Base-by-base conservation (phyloP, 176 grass and related monocot species). In the Poa annua region DNA sequence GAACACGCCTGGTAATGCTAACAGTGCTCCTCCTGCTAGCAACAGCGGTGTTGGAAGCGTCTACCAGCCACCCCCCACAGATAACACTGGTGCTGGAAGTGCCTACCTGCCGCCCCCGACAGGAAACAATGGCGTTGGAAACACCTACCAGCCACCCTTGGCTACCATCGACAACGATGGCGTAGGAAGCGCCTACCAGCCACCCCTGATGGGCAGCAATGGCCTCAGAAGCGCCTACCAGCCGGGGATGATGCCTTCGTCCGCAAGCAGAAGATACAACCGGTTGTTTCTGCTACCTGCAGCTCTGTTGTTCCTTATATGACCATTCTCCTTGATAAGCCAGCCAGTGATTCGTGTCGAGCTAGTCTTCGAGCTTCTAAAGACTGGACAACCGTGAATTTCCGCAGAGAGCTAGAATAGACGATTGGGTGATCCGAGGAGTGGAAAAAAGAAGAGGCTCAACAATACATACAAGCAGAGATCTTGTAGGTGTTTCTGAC, bases 401-500 rank as follows among this genome's bases (percentile, higher is more conserved):
- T 1, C 15, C 1, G 47, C 3, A 17, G 16, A 22, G 19, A 44
- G 29, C 7, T 66, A 1, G n/a, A 74, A 19, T 13, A 44, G 33
- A 65, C 16, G 6, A 66, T 66, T 36, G 61, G 59, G 25, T 65
- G 77, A 72, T 49, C 22, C 7, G 11, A 66, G 60, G 17, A 24
- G 42, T 51, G 26, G 6, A 32, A 49, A 10, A 3, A 51, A 65
- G 77, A 48, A 66, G 45, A 65, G 45, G 11, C 21, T 44, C 21
- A 3, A 14, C 7, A 19, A 4, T 77, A 3, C 4, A 44, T 52
- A 44, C 65, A 83, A 29, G 19, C 9, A 61, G 7, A 74, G 19
- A 17, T 54, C 63, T 81, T 81, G 63, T 82, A 78, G 71, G 63
- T 75, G 69, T 85, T 75, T 63, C 83, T 85, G 71, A 71, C 63